A percentile compares a stretch with the other conserved stretches of the same genome.
phyloP scores from a whole-genome alignment of 2,329 filamentous ascomycete species.

The Plenodomus tracheiphilus region DNA sequence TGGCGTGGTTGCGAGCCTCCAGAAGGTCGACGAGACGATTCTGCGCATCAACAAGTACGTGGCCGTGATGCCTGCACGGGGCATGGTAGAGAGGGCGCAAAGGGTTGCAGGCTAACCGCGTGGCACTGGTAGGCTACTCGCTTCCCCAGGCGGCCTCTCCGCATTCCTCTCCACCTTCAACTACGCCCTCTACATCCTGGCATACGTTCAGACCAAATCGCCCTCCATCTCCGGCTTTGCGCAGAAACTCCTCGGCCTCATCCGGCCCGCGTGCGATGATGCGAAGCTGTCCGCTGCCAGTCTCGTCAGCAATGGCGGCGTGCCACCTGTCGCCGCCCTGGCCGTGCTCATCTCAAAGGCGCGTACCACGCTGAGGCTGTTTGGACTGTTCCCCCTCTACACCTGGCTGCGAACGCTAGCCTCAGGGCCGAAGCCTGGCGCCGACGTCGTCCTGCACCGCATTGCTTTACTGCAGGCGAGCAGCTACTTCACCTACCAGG shows the following conservation, averaged over 20 bases:
- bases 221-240: slow-evolving; percentile 33
- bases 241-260: slow-evolving; percentile 36
- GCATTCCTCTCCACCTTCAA: slow-evolving; percentile 53
- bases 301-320: slow-evolving; percentile 29
- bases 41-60: slow-evolving; percentile 51
- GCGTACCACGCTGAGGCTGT: slow-evolving; percentile 50
- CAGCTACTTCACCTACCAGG: slow-evolving; percentile 50
- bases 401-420: slow-evolving; percentile 49
- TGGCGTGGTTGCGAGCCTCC: slow-evolving; percentile 33
- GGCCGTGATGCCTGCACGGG: neutral
- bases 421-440: slow-evolving; percentile 46
- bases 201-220: slow-evolving; percentile 48
- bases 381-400: slow-evolving; percentile 50
- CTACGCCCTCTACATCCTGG: slow-evolving; percentile 51
- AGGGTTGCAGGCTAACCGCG: slow-evolving; percentile 4
- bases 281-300: slow-evolving; percentile 28
- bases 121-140: slow-evolving; percentile 42
- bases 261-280: slow-evolving; percentile 36
- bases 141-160: slow-evolving; percentile 49
- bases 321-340: slow-evolving; percentile 40
- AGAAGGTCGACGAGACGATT: slow-evolving; percentile 44
- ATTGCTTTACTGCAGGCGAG: slow-evolving; percentile 47
- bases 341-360: slow-evolving; percentile 47
- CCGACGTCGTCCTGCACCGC: slow-evolving; percentile 48
- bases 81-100: no score